Evolutionary conservation across 352 stramenopile species (phyloP).

Genomic region (Globisporangium barbulae): DNA sequence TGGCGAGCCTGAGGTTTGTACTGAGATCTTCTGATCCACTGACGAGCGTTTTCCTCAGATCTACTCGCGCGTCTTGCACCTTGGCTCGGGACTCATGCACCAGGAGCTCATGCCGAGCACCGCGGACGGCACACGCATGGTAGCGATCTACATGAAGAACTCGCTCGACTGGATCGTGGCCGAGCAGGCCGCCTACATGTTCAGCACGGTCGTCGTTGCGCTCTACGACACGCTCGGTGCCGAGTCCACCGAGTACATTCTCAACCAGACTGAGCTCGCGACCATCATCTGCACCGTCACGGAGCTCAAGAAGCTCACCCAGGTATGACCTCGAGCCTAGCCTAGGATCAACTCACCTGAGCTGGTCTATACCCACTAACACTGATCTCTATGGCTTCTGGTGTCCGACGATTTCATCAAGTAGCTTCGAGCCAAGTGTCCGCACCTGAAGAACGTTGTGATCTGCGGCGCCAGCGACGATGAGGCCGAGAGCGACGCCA

Average conservation of each 20-base stretch:
- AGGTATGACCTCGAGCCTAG: constrained; percentile 9
- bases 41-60: constrained; percentile 15
- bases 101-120: constrained; percentile 36
- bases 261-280: constrained; percentile 68
- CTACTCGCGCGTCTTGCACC: constrained; percentile 27
- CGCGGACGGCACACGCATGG: constrained; percentile 29
- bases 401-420: constrained; percentile 2
- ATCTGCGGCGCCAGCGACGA: constrained; percentile 35
- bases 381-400: constrained; percentile 5
- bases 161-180: constrained; percentile 93
- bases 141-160: constrained; percentile 97
- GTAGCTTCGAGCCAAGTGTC: constrained; percentile 33
- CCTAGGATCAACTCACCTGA: not conserved
- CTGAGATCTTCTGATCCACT: not conserved
- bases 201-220: constrained; percentile 41
- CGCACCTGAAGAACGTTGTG: constrained; percentile 45
- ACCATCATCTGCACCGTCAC: constrained; percentile 63
- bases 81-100: constrained; percentile 43
- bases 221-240: constrained; percentile 80
- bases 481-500: constrained; percentile 32
- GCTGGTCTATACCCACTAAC: not conserved
- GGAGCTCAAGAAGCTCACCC: constrained; percentile 47
- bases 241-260: constrained; percentile 69
- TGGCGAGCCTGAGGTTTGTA: not conserved
- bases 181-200: constrained; percentile 81